Evolutionary conservation across 805 yeast species (phyloP), one percentile per base, ranked within the genome.

Genomic region (Kodamaea lidongshanica): DNA sequence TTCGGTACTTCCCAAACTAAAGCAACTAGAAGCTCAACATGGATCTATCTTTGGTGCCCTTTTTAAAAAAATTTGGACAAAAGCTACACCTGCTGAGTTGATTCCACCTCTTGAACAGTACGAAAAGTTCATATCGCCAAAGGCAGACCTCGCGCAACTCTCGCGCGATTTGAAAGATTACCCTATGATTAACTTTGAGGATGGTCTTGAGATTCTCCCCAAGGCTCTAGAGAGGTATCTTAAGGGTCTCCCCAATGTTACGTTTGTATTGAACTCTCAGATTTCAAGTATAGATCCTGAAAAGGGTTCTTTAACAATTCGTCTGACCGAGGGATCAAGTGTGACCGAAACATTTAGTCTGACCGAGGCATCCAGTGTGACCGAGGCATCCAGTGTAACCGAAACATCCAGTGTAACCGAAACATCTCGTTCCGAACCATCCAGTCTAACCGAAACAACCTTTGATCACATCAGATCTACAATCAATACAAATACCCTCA

Each of bases 391-490:
- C 3, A n/a, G n/a, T n/a, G n/a, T n/a, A n/a, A n/a, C n/a, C n/a
- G 19, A 15, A 7, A 7, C 16, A 10, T 13, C 3, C n/a, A 17
- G 7, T 12, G 8, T 8, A 8, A 8, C 21, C n/a, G 21, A 12
- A 5, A 11, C 26, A 8, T 15, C 8, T 6, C 6, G 13, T 11
- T 10, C 19, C 9, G 8, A 27, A 15, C 3, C 16, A 10, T 13
- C 3, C n/a, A 17, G 7, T 12, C n/a, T 8, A 8, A 8, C 21
- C n/a, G 21, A 12, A 5, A 11, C 26, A 8, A 18, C 5, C 3
- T 72, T 64, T 42, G 77, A 79, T 48, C 78, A 75, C 53, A 54
- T 83, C 24, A 61, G 84, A 35, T 60, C 79, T 5, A 77, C 87
- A 0, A 64, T 77, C 18, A 69, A 68, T 33, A 65, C 77, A 2